Conservation (phyloP, 108 stramenopile species). For the Thalassiosira profunda region DNA sequence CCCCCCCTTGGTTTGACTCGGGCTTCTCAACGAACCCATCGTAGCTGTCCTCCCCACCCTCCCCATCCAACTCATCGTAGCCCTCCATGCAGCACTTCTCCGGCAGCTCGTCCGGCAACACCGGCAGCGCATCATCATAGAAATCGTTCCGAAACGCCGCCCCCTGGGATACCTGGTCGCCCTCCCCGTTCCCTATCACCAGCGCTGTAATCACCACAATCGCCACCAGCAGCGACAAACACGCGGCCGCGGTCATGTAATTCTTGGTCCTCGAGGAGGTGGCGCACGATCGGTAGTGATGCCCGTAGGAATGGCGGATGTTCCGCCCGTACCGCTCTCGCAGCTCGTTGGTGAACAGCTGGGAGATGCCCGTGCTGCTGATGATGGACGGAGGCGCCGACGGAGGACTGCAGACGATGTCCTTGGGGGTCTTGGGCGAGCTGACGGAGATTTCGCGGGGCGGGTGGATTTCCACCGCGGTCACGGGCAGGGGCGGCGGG, state of each 20-base stretch:
- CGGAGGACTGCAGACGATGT: no score
- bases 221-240: not conserved
- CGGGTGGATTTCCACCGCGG: not conserved
- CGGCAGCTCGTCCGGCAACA: not conserved
- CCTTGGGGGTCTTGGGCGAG: no score
- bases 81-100: not conserved
- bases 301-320: not conserved
- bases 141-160: not conserved
- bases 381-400: constrained; percentile 3
- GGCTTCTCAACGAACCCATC: not conserved
- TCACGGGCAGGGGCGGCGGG: not conserved
- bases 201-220: not conserved
- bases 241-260: not conserved
- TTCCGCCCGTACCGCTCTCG: not conserved
- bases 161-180: not conserved
- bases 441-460: no score
- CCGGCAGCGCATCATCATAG: not conserved
- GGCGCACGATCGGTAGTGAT: not conserved
- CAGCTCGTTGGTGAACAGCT: not conserved
- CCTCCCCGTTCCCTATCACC: not conserved
- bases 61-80: not conserved
- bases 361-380: constrained; percentile 1
- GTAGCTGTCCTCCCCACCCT: not conserved
- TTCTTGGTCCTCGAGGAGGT: not conserved
- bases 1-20: not conserved